Evolutionary conservation across 23 red algal species (phyloP).

Genomic region (Agarophyton chilense): DNA sequence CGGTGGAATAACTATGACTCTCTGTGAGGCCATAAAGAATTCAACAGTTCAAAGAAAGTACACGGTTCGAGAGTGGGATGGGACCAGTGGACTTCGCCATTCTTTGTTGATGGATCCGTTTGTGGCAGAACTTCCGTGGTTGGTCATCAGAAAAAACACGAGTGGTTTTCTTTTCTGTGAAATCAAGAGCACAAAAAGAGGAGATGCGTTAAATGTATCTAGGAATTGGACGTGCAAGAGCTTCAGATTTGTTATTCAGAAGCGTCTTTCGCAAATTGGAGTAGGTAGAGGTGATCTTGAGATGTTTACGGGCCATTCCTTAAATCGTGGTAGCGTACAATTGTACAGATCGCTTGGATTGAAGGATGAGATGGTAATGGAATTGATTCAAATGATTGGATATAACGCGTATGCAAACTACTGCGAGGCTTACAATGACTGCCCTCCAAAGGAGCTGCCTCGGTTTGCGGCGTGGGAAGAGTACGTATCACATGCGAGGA

Average conservation of each 20-base stretch:
- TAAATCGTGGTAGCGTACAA: background rate
- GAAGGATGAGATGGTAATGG: constrained; percentile 12
- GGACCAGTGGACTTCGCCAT: background rate
- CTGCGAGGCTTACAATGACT: constrained; percentile 49
- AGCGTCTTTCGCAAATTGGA: background rate
- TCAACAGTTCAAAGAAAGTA: constrained; percentile 4
- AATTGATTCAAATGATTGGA: constrained; percentile 42
- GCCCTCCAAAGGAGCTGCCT: background rate
- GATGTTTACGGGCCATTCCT: constrained; percentile 20
- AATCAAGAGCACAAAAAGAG: background rate
- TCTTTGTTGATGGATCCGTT: constrained; percentile 35
- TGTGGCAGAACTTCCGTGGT: background rate
- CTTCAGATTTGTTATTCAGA: background rate
- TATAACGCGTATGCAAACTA: constrained; percentile 25
- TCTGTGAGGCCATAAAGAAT: constrained; percentile 1
- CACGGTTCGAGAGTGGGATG: background rate
- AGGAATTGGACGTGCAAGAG: background rate
- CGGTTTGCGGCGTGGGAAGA: background rate
- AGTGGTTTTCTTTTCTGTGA: constrained; percentile 11
- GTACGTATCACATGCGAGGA: background rate
- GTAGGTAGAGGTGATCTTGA: constrained; percentile 1
- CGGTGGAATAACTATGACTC: background rate
- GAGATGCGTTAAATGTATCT: background rate
- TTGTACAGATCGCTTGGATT: constrained; percentile 13
- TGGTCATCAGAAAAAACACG: background rate